These are phyloP conservation scores for Xylaria flabelliformis DNA, from an alignment of 495 filamentous ascomycete genomes.

Conservation along the genomic window DNA sequence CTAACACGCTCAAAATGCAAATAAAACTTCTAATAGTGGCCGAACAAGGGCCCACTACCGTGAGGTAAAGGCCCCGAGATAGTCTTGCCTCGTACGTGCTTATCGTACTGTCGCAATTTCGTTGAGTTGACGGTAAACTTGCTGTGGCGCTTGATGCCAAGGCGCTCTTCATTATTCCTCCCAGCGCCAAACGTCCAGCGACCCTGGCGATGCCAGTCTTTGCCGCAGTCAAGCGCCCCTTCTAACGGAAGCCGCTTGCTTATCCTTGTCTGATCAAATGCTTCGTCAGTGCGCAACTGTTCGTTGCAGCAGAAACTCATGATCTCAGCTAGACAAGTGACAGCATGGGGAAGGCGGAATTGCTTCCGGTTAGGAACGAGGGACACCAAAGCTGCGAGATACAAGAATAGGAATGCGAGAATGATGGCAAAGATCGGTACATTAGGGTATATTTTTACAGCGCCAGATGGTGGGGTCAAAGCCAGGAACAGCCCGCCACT, in stretches of 20 bases:
- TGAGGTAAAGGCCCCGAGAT: constrained; percentile 36
- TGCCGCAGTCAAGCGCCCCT: constrained; percentile 42
- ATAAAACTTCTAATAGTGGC: constrained; percentile 22
- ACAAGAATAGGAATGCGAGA: constrained; percentile 69
- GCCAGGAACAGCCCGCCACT: constrained; percentile 84
- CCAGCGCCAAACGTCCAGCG: constrained; percentile 47
- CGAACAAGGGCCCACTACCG: constrained; percentile 33
- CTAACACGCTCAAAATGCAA: background rate
- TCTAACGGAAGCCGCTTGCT: constrained; percentile 39
- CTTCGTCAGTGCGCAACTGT: constrained; percentile 69
- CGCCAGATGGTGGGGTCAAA: constrained; percentile 60
- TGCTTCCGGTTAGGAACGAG: constrained; percentile 61
- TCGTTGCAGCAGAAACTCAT: constrained; percentile 76
- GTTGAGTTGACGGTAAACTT: constrained; percentile 48
- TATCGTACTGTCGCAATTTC: constrained; percentile 35
- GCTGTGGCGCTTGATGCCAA: constrained; percentile 48
- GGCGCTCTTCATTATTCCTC: constrained; percentile 37
- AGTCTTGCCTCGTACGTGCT: constrained; percentile 30
- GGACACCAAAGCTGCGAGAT: constrained; percentile 56
- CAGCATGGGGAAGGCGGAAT: constrained; percentile 71
- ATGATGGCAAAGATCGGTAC: constrained; percentile 73
- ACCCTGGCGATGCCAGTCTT: constrained; percentile 42
- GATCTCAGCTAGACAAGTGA: constrained; percentile 75
- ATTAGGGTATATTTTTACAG: constrained; percentile 71
- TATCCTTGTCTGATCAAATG: constrained; percentile 53